Percentiles rank a stretch among this genome's conserved stretches.
phyloP scores from a whole-genome alignment of 2,329 filamentous ascomycete genomes.

The Akanthomyces uredinophilus region DNA sequence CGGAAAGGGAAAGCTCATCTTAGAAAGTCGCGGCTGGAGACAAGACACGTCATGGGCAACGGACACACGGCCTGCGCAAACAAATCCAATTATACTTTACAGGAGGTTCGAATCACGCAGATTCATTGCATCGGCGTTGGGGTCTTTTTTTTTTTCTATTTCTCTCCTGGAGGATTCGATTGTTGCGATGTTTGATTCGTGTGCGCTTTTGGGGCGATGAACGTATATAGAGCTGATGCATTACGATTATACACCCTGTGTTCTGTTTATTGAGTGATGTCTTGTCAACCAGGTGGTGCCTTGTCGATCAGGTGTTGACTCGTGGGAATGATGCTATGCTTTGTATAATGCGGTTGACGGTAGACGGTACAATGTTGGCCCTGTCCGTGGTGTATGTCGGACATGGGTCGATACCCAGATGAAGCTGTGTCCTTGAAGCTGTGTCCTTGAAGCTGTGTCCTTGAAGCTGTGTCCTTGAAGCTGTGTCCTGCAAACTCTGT shows the following conservation, averaged over 20 bases:
- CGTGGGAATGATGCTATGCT: too few species aligned
- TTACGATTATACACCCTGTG: neutral
- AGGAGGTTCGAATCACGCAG: constrained; percentile 13
- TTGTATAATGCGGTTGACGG: too few species aligned
- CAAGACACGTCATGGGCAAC: neutral
- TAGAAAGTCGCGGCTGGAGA: constrained; percentile 7
- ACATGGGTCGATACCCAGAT: too few species aligned
- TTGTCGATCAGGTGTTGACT: too few species aligned
- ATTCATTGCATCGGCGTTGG: constrained; percentile 15
- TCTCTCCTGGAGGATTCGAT: neutral
- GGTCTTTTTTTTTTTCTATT: neutral
- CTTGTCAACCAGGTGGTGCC: too few species aligned
- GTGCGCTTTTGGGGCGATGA: neutral
- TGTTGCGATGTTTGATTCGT: constrained; percentile 1
- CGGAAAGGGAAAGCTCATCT: neutral
- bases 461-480: too few species aligned
- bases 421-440: too few species aligned
- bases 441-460: too few species aligned
- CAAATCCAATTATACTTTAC: constrained; percentile 1
- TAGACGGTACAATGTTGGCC: too few species aligned
- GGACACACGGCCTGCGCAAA: constrained; percentile 2
- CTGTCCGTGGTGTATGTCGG: too few species aligned
- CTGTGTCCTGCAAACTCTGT: too few species aligned
- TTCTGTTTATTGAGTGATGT: neutral
- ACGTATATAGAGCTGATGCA: constrained; percentile 10